Base-by-base conservation (phyloP, 1,284 basidiomycete species). In the Microbotryum violaceum region DNA sequence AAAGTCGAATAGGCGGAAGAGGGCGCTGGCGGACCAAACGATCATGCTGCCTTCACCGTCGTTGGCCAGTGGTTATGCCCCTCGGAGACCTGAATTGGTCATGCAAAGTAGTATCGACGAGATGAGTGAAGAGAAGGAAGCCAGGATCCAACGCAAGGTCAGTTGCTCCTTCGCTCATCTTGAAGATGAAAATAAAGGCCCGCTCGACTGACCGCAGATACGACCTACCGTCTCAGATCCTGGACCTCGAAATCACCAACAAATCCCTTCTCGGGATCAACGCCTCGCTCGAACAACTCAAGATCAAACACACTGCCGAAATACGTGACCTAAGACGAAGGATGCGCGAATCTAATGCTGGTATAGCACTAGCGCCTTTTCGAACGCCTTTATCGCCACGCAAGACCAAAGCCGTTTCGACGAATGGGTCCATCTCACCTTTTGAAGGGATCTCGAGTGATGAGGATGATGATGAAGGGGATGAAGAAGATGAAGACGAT, bases 171-270 rank as follows among this genome's bases (percentile, higher is more conserved):
- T 21, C 16, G 4, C 10, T 33, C 20, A 49, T 25, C 4, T 25
- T 16, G 12, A 23, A 23, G 46, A 47, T 20, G 46, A n/a, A 8
- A 25, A 25, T 21, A 1, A 27, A 49, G 5, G 14, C 23, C 9
- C 20, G 14, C 21, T 21, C 49, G 7, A 16, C 9, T 14, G 18
- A 10, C 10, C 12, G 2, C 31, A 6, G 25, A 27, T 25, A 7
- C 21, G 3, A 16, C 49, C 23, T 14, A 6, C 3, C 16, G 5
- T 3, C 12, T 14, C 65, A 74, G 72, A 73, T 78, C 25, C 70
- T 77, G 12, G 77, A 78, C 59, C 70, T 78, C 8, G 76, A 78
- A 59, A 78, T 78, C 60, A 72, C 75, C 23, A 78, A 78, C 69
- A 70, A 72, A 48, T 75, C 73, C n/a, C 70, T 78, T 20, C 56